Conservation (phyloP, 1,284 basidiomycete genomes). For the Ceratobasidium sp. region DNA sequence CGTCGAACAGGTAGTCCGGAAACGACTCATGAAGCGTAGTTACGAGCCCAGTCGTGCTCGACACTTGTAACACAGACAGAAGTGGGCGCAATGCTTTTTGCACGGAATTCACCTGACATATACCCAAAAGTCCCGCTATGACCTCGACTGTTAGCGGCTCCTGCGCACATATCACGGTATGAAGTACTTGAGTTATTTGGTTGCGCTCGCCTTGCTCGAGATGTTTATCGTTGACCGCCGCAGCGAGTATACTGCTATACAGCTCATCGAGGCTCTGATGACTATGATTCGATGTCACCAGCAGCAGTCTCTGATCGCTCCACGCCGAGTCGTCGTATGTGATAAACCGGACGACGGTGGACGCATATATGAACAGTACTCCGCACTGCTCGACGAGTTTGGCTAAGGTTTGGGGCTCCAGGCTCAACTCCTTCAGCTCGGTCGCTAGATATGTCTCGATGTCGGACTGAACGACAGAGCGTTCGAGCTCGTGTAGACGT, state of each 20-base stretch:
- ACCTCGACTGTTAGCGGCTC: constrained; percentile 11
- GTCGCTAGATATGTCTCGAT: neutral
- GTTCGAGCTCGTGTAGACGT: constrained; percentile 8
- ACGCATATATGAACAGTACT: constrained; percentile 32
- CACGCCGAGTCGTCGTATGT: neutral
- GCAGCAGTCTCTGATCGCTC: neutral
- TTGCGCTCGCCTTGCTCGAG: neutral
- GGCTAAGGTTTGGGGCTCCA: neutral
- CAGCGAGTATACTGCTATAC: neutral
- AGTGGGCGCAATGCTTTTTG: neutral
- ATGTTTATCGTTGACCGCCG: constrained; percentile 11
- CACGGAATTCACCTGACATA: neutral
- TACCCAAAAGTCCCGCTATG: neutral
- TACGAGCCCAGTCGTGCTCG: neutral
- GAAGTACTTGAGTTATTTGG: constrained; percentile 7
- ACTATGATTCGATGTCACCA: neutral
- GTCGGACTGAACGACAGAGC: neutral
- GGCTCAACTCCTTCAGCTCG: neutral
- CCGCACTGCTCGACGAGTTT: neutral
- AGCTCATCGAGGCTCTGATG: neutral
- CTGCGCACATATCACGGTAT: constrained; percentile 11
- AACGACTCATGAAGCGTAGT: constrained; percentile 24
- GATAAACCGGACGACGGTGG: constrained; percentile 21
- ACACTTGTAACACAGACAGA: constrained; percentile 10
- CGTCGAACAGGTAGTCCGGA: constrained; percentile 1